Evolutionary conservation across 257 asterid species (phyloP).

Genomic region (Linderniella brevidens): DNA sequence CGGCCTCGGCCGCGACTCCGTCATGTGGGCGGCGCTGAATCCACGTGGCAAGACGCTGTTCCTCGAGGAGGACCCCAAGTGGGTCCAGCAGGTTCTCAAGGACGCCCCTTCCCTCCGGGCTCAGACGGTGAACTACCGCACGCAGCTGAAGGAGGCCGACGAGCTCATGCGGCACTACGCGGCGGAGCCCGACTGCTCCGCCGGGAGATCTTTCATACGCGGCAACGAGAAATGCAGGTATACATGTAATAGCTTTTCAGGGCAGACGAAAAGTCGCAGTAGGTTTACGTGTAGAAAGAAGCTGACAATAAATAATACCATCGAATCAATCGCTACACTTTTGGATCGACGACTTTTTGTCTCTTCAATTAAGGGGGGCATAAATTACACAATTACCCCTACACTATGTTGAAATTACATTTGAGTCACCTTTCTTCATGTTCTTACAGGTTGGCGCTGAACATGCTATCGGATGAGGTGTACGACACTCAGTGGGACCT

Average conservation of each 20-base stretch:
- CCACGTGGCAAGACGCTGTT: constrained; percentile 59
- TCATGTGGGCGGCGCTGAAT: constrained; percentile 74
- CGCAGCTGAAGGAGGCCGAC: constrained; percentile 44
- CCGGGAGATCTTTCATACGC: constrained; percentile 30
- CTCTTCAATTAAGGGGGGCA: neutral
- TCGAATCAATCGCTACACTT: too few relatives aligned
- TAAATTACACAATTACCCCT: neutral
- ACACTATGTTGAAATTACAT: too few relatives aligned
- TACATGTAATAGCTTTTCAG: neutral
- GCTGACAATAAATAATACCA: too few relatives aligned
- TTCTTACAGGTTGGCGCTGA: constrained; percentile 33
- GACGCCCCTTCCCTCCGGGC: constrained; percentile 42
- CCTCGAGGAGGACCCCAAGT: constrained; percentile 69
- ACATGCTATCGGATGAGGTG: constrained; percentile 51
- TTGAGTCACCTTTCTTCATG: too few relatives aligned
- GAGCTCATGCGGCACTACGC: constrained; percentile 22
- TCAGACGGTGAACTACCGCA: constrained; percentile 45
- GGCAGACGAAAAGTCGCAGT: too few relatives aligned
- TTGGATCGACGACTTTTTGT: neutral
- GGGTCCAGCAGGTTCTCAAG: constrained; percentile 43
- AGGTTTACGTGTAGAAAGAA: too few relatives aligned
- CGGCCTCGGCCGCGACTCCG: constrained; percentile 75
- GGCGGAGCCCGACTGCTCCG: constrained; percentile 39
- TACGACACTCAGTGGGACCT: constrained; percentile 75
- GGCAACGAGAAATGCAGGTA: constrained; percentile 55